A percentile compares a stretch with the other conserved stretches of the same genome.
These are phyloP conservation scores for Cordyceps pruinosa DNA, from an alignment of 2,329 filamentous ascomycete genomes.

Conservation along the genomic window DNA sequence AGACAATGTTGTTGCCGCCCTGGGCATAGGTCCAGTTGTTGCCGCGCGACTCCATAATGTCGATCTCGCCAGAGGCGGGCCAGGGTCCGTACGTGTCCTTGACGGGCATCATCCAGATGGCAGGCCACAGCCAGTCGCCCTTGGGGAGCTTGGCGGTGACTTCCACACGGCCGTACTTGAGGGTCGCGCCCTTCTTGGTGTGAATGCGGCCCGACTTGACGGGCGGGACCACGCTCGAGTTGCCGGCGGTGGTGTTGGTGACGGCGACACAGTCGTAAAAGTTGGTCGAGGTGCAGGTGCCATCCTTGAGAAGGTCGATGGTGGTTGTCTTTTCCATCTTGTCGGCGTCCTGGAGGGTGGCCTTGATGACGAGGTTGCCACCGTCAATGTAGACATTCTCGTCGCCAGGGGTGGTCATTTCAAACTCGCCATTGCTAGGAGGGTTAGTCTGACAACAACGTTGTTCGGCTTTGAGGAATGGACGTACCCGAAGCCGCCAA, in stretches of 20 bases:
- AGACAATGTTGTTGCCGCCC: slow-evolving; percentile 75
- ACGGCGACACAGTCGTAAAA: slow-evolving; percentile 55
- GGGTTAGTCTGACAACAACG: slow-evolving; percentile 10
- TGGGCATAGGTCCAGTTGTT: slow-evolving; percentile 72
- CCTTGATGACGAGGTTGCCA: slow-evolving; percentile 65
- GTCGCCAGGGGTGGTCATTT: slow-evolving; percentile 62
- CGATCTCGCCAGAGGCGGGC: slow-evolving; percentile 77
- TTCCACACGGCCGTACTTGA: slow-evolving; percentile 77
- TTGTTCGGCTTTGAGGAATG: neutral
- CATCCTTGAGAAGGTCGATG: slow-evolving; percentile 60
- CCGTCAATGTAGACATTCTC: slow-evolving; percentile 70
- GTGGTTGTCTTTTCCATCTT: slow-evolving; percentile 59
- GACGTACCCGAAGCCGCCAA: slow-evolving; percentile 69
- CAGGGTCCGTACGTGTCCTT: slow-evolving; percentile 66
- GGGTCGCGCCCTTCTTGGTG: slow-evolving; percentile 60
- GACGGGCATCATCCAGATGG: slow-evolving; percentile 84
- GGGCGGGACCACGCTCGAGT: slow-evolving; percentile 69
- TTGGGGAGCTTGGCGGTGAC: slow-evolving; percentile 68
- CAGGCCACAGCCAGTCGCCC: slow-evolving; percentile 86
- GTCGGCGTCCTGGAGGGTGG: slow-evolving; percentile 64
- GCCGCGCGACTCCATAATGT: slow-evolving; percentile 72
- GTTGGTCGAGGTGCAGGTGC: slow-evolving; percentile 58
- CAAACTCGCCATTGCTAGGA: slow-evolving; percentile 70
- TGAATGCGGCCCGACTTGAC: slow-evolving; percentile 72
- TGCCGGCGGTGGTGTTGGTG: slow-evolving; percentile 65